Evolutionary conservation across 2,329 filamentous ascomycete species (phyloP).

Genomic region (Talaromyces sp.): DNA sequence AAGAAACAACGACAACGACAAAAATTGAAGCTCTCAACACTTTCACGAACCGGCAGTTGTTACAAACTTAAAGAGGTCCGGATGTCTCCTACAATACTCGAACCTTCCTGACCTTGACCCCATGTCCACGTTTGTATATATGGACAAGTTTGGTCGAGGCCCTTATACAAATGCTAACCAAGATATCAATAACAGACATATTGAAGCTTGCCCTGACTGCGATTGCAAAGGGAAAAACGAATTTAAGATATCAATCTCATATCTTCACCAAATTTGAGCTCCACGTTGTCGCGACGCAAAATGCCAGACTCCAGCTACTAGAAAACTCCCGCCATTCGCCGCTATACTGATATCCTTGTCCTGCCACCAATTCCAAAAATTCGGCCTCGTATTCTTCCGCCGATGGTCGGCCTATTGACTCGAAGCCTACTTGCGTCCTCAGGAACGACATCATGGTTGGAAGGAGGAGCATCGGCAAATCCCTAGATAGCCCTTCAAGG

Average conservation of each 20-base stretch:
- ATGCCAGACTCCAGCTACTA: neutral
- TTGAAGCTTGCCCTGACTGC: neutral
- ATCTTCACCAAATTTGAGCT: neutral
- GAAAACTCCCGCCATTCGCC: neutral
- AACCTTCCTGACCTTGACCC: neutral
- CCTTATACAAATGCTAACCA: neutral
- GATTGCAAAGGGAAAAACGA: neutral
- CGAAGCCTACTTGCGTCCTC: neutral
- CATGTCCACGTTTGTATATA: neutral
- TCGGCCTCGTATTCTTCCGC: neutral
- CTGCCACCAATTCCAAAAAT: neutral
- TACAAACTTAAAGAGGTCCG: neutral
- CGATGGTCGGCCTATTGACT: neutral
- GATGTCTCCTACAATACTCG: too few species aligned
- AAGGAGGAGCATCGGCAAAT: slow-evolving; percentile 13
- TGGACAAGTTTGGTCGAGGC: neutral
- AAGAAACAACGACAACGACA: slow-evolving; percentile 4
- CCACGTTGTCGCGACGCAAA: neutral
- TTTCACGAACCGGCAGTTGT: neutral
- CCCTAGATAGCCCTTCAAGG: slow-evolving; percentile 39
- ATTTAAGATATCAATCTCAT: too few species aligned
- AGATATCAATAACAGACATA: neutral
- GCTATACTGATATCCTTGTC: neutral
- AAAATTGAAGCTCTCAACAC: neutral
- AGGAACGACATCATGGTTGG: slow-evolving; percentile 12